phyloP scores from a whole-genome alignment of 1,139 yeast genomes.

The Saccharomyces hybrid region DNA sequence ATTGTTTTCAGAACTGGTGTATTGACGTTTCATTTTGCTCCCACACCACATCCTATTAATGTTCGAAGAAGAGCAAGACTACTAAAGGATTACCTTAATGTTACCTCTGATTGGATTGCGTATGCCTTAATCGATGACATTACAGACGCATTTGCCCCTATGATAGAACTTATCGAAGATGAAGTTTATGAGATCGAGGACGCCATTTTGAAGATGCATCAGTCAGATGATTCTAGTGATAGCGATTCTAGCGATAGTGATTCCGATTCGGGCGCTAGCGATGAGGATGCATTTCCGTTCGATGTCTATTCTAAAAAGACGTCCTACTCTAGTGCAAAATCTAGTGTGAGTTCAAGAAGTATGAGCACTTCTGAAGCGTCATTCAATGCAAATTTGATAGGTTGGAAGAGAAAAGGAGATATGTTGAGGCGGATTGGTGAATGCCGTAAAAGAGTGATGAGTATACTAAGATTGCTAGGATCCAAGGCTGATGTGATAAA shows the following conservation, averaged over 20 bases:
- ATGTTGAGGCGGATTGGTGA: constrained; percentile 93
- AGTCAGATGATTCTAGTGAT: constrained; percentile 48
- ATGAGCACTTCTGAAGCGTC: constrained; percentile 37
- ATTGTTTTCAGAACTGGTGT: constrained; percentile 88
- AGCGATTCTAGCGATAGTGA: constrained; percentile 36
- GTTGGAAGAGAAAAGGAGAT: constrained; percentile 89
- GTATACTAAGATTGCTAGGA: constrained; percentile 71
- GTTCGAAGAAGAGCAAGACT: constrained; percentile 89
- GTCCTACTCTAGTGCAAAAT: background rate
- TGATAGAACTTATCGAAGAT: constrained; percentile 86
- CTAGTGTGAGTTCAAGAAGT: background rate
- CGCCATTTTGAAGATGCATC: constrained; percentile 78
- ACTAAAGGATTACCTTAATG: constrained; percentile 78
- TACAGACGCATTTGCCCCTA: constrained; percentile 94
- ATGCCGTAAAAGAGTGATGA: constrained; percentile 90
- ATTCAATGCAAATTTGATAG: constrained; percentile 43
- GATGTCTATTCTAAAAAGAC: constrained; percentile 1
- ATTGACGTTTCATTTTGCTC: constrained; percentile 85
- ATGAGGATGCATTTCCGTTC: constrained; percentile 20
- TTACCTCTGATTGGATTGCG: constrained; percentile 93
- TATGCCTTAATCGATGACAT: constrained; percentile 95
- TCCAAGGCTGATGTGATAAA: constrained; percentile 94
- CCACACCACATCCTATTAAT: constrained; percentile 93
- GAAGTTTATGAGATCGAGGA: constrained; percentile 92
- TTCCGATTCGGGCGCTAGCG: constrained; percentile 31